These are phyloP conservation scores for Apophysomyces variabilis DNA, from an alignment of 371 early-diverging fungal genomes.

Conservation along the genomic window DNA sequence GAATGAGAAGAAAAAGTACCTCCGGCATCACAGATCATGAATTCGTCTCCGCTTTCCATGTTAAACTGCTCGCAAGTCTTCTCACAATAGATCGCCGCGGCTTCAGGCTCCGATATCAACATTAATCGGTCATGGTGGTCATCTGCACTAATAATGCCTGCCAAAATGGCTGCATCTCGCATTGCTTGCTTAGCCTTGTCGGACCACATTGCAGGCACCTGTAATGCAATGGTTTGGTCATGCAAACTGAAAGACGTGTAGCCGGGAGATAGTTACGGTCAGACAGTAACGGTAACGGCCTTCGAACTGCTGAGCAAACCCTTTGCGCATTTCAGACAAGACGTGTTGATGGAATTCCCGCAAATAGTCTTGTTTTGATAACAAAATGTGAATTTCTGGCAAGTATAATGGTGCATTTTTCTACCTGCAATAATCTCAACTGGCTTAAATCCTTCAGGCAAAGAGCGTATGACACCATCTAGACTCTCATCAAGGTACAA, in stretches of 20 bases:
- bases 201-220: constrained; percentile 69
- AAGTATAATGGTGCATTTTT: too few relatives aligned
- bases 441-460: constrained; percentile 52
- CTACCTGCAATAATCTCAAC: constrained; percentile 53
- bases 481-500: constrained; percentile 57
- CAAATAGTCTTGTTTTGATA: constrained; percentile 44
- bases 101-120: constrained; percentile 66
- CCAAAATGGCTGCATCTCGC: constrained; percentile 59
- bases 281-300: constrained; percentile 46
- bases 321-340: constrained; percentile 52
- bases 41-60: constrained; percentile 59
- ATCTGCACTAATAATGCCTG: constrained; percentile 49
- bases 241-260: neutral
- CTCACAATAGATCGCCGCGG: constrained; percentile 68
- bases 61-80: constrained; percentile 60
- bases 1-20: constrained; percentile 29
- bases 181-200: constrained; percentile 63
- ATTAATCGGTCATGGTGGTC: constrained; percentile 60
- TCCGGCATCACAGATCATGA: constrained; percentile 68
- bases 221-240: constrained; percentile 1
- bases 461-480: constrained; percentile 41
- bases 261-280: constrained; percentile 30
- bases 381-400: neutral
- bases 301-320: constrained; percentile 41
- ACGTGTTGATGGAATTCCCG: constrained; percentile 55